These are phyloP conservation scores for Entomortierella parvispora DNA, from an alignment of 192 early-diverging fungal genomes.

Conservation along the genomic window DNA sequence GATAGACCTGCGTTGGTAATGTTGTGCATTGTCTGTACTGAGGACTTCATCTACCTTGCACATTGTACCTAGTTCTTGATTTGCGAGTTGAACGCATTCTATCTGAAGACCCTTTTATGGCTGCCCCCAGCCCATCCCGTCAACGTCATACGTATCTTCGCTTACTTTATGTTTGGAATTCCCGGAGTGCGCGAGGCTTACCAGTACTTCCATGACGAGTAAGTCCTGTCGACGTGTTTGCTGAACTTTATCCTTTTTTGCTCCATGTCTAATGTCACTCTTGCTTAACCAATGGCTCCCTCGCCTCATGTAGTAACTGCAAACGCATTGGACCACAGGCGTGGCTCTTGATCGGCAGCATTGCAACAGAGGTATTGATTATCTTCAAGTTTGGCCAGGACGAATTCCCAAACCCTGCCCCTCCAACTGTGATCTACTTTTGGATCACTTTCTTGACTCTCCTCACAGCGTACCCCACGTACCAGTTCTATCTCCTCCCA, in stretches of 20 bases:
- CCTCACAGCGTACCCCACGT: conserved; percentile 78
- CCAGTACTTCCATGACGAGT: conserved; percentile 80
- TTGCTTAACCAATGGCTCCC: no score
- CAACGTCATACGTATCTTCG: conserved; percentile 79
- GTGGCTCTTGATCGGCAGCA: conserved; percentile 88
- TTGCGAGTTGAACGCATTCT: conserved; percentile 94
- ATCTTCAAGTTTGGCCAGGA: conserved; percentile 88
- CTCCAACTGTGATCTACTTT: conserved; percentile 72
- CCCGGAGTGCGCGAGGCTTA: conserved; percentile 91
- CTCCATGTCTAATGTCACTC: no score
- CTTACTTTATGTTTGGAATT: conserved; percentile 87
- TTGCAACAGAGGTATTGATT: conserved; percentile 93
- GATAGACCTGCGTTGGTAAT: not conserved
- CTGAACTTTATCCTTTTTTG: not conserved
- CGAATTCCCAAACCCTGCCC: conserved; percentile 86
- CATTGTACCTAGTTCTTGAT: conserved; percentile 66
- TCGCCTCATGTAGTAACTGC: conserved; percentile 79
- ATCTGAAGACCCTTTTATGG: conserved; percentile 94
- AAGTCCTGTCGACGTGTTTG: not conserved
- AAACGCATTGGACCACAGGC: conserved; percentile 94
- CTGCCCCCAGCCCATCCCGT: conserved; percentile 87
- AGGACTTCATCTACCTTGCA: not conserved
- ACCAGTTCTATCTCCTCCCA: conserved; percentile 68
- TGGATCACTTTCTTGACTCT: conserved; percentile 74
- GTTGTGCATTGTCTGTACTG: not conserved